Percentiles rank a stretch among this genome's conserved stretches.
Evolutionary conservation across 345 rosid genomes (phyloP).

Genomic region (Pelargonium nanum): DNA sequence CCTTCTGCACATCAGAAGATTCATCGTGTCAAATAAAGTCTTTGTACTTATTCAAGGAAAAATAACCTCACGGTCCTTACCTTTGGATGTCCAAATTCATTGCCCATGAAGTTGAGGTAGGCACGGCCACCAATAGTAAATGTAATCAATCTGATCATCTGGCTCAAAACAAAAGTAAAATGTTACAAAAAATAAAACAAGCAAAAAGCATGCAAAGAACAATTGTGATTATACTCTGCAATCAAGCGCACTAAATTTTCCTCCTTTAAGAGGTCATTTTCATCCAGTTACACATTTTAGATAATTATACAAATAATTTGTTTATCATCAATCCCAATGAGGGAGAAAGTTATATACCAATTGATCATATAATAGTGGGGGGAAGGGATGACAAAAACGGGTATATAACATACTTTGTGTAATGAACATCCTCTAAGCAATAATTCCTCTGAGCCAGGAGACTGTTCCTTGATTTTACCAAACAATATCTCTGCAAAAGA

Average conservation of each 20-base stretch:
- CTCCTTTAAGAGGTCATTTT: conserved; percentile 1
- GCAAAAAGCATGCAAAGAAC: background rate
- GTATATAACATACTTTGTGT: conserved; percentile 41
- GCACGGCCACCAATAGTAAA: conserved; percentile 73
- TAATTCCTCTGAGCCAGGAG: conserved; percentile 37
- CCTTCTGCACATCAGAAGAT: conserved; percentile 45
- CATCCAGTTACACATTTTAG: no score
- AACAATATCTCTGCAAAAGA: conserved; percentile 86
- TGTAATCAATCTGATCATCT: conserved; percentile 88
- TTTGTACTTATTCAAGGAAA: conserved; percentile 4
- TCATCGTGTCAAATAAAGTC: conserved; percentile 8
- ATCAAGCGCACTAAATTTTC: background rate
- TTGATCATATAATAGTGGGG: conserved; percentile 3
- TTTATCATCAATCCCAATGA: no score
- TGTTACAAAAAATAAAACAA: background rate
- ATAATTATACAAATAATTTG: no score
- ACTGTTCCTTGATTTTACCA: conserved; percentile 40
- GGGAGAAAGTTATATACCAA: no score
- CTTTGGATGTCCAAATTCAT: conserved; percentile 95
- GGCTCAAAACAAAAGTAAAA: conserved; percentile 22
- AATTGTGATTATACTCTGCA: background rate
- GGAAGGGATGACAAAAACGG: background rate
- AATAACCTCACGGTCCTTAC: conserved; percentile 23
- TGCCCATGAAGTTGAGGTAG: conserved; percentile 95
- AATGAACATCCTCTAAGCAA: conserved; percentile 58